A percentile compares a stretch with the other conserved stretches of the same genome.
phyloP scores from a whole-genome alignment of 805 yeast species.

The Metschnikowia lachancei region DNA sequence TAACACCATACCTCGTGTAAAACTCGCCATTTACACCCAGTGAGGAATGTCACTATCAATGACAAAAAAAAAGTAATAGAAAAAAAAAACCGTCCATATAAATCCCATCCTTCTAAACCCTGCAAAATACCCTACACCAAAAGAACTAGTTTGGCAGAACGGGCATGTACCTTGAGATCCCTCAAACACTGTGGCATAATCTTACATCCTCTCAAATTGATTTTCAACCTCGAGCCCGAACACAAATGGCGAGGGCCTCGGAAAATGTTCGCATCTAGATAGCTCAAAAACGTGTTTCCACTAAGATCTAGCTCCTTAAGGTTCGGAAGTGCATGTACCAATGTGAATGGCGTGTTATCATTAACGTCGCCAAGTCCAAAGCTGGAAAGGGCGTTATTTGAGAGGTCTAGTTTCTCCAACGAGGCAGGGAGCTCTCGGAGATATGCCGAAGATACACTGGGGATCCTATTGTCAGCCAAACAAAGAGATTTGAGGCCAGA shows the following conservation, averaged over 20 bases:
- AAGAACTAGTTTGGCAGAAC: background rate
- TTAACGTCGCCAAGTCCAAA: slow-evolving; percentile 12
- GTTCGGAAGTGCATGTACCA: slow-evolving; percentile 14
- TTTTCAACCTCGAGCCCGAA: background rate
- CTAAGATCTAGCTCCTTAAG: slow-evolving; percentile 13
- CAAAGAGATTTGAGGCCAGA: slow-evolving; percentile 21
- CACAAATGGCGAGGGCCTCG: slow-evolving; percentile 3
- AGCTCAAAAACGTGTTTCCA: slow-evolving; percentile 8
- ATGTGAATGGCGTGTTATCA: slow-evolving; percentile 1
- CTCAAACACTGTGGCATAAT: slow-evolving; percentile 8
- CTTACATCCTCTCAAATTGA: slow-evolving; percentile 10
- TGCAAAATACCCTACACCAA: background rate
- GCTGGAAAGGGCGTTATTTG: slow-evolving; percentile 19
- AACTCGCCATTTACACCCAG: too few species aligned
- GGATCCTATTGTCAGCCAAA: slow-evolving; percentile 28
- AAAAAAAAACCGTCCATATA: too few species aligned
- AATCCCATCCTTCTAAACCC: background rate
- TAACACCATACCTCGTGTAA: too few species aligned
- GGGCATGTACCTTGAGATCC: slow-evolving; percentile 5
- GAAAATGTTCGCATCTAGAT: slow-evolving; percentile 12
- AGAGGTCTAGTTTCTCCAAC: slow-evolving; percentile 25
- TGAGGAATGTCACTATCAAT: too few species aligned
- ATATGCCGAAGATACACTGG: slow-evolving; percentile 20
- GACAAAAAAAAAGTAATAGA: too few species aligned
- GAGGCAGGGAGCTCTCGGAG: slow-evolving; percentile 28